phyloP scores from a whole-genome alignment of 2,329 filamentous ascomycete genomes.

The Macrophomina pseudophaseolina region DNA sequence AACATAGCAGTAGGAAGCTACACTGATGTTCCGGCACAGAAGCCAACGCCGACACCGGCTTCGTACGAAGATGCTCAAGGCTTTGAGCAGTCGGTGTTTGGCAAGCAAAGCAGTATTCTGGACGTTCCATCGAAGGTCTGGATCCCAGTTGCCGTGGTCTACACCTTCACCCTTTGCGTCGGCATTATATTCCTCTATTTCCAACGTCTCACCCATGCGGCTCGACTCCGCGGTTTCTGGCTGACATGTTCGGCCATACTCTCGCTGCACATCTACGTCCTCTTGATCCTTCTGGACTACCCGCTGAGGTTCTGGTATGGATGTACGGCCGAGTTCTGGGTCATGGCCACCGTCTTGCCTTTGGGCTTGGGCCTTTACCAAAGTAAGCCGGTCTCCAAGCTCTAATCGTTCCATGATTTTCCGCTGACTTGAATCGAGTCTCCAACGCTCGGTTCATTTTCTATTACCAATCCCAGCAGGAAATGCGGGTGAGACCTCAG shows the following conservation, averaged over 20 bases:
- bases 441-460: conserved; percentile 22
- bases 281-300: conserved; percentile 7
- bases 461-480: conserved; percentile 20
- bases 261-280: conserved; percentile 16
- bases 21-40: conserved; percentile 1
- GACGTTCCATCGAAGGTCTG: conserved; percentile 11
- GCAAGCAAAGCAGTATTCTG: not conserved
- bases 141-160: conserved; percentile 15
- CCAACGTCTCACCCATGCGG: conserved; percentile 14
- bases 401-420: too few relatives aligned
- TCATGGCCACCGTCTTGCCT: conserved; percentile 22
- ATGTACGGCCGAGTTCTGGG: conserved; percentile 23
- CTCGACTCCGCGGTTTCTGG: conserved; percentile 21
- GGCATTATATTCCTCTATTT: conserved; percentile 2
- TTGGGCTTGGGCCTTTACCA: conserved; percentile 16
- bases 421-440: conserved; percentile 1
- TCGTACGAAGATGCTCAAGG: not conserved
- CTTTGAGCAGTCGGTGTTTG: conserved; percentile 17
- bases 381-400: not conserved
- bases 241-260: not conserved
- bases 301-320: conserved; percentile 25
- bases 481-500: not conserved
- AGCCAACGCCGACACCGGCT: conserved; percentile 7
- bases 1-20: not conserved
- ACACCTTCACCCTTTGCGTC: conserved; percentile 5